Percentiles rank a stretch among this genome's conserved stretches.
These are phyloP conservation scores for Silene coronaria DNA, from an alignment of 179 eudicot species.

Conservation along the genomic window DNA sequence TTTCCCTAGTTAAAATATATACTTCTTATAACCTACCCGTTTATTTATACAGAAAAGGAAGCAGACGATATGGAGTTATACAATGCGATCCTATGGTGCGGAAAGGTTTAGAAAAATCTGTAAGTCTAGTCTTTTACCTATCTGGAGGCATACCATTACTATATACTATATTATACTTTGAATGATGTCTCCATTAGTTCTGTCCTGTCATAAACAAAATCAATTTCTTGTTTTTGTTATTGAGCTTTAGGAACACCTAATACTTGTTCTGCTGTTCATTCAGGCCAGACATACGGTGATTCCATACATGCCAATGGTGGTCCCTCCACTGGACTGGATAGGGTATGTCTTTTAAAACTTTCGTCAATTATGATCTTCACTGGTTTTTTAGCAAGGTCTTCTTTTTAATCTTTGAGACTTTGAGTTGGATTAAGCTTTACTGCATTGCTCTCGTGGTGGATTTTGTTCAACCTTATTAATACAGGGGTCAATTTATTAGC, in stretches of 20 bases:
- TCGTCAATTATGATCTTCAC: not conserved
- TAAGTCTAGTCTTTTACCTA: constrained; percentile 33
- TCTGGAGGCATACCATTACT: not conserved
- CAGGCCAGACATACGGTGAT: constrained; percentile 98
- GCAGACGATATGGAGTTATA: constrained; percentile 80
- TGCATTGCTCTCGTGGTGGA: not conserved
- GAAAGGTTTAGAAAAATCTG: constrained; percentile 83
- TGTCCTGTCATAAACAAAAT: not conserved
- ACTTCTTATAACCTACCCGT: not conserved
- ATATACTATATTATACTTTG: not conserved
- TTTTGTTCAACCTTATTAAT: not conserved
- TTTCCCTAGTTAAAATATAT: not conserved
- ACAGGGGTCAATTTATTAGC: no score
- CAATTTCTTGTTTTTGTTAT: not conserved
- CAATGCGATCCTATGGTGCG: constrained; percentile 78
- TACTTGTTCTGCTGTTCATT: constrained; percentile 13
- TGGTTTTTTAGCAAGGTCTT: not conserved
- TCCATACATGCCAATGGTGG: constrained; percentile 97
- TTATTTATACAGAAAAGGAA: constrained; percentile 41
- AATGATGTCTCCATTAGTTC: not conserved
- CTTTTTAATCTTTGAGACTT: no score
- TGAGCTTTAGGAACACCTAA: not conserved
- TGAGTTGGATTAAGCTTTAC: not conserved
- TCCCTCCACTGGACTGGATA: constrained; percentile 87
- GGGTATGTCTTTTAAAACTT: constrained; percentile 46